A percentile compares a stretch with the other conserved stretches of the same genome.
Conservation (phyloP, 768 basidiomycete species). For the Hypsizygus marmoreus region DNA sequence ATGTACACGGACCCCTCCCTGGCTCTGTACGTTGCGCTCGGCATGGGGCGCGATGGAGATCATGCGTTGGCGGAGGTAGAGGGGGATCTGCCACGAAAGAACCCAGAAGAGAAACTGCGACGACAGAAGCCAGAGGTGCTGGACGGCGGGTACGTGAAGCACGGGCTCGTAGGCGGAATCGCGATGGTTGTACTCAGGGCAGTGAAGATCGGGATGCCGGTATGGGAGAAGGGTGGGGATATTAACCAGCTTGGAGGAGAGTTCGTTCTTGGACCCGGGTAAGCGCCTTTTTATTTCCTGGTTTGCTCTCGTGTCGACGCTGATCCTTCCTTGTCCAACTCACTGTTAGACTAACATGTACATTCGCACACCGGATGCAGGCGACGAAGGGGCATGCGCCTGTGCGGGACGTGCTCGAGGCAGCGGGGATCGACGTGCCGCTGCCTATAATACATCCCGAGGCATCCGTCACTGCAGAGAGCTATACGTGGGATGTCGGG, state of each 20-base stretch:
- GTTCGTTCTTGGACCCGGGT: slow-evolving; percentile 61
- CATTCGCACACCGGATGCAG: slow-evolving; percentile 86
- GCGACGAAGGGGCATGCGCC: slow-evolving; percentile 73
- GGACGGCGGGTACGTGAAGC: slow-evolving; percentile 59
- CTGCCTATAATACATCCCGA: background rate
- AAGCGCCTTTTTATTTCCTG: slow-evolving; percentile 14
- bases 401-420: slow-evolving; percentile 65
- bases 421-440: slow-evolving; percentile 42
- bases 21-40: slow-evolving; percentile 69
- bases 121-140: slow-evolving; percentile 2
- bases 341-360: slow-evolving; percentile 56
- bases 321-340: background rate
- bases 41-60: slow-evolving; percentile 68
- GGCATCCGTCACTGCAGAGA: no score
- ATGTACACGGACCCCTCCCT: slow-evolving; percentile 82
- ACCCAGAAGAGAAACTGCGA: no score
- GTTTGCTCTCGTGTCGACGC: no score
- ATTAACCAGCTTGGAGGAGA: slow-evolving; percentile 85
- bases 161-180: slow-evolving; percentile 65
- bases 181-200: slow-evolving; percentile 75
- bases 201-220: slow-evolving; percentile 73
- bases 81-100: background rate
- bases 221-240: slow-evolving; percentile 81
- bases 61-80: slow-evolving; percentile 18
- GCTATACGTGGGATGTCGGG: no score